Percentiles rank a stretch among this genome's conserved stretches.
Conservation (phyloP, 768 basidiomycete genomes). For the Tylopilus intermedius region DNA sequence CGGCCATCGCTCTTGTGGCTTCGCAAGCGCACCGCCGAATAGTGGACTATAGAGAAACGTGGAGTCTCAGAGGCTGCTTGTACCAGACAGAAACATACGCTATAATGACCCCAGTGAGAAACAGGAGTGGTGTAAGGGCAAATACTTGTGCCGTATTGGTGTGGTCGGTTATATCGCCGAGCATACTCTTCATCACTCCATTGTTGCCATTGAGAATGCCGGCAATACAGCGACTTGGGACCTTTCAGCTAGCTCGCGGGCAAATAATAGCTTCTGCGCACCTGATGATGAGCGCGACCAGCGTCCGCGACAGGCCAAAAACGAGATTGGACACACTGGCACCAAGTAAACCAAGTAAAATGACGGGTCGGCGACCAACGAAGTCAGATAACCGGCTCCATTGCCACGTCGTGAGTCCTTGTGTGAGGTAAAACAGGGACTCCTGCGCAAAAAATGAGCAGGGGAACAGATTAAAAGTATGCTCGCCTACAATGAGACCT, state of each 20-base stretch:
- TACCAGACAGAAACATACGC: no score
- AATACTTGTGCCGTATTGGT: background rate
- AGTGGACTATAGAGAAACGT: no score
- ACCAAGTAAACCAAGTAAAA: constrained; percentile 53
- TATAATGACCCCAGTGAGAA: no score
- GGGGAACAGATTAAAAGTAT: background rate
- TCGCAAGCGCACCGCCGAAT: no score
- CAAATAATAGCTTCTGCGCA: no score
- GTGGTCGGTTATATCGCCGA: background rate
- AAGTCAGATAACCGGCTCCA: constrained; percentile 62
- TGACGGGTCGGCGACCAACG: constrained; percentile 56
- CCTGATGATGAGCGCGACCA: constrained; percentile 55
- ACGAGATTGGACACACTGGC: constrained; percentile 47
- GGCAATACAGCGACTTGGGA: constrained; percentile 29
- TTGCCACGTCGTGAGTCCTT: constrained; percentile 54
- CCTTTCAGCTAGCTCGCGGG: no score
- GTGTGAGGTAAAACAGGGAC: constrained; percentile 57
- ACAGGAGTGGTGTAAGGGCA: background rate
- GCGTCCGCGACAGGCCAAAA: constrained; percentile 60
- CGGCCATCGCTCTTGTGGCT: no score
- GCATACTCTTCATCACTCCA: constrained; percentile 33
- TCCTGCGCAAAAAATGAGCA: constrained; percentile 35
- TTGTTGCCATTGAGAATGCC: constrained; percentile 37
- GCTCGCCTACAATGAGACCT: background rate
- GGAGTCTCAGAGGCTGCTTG: no score